Evolutionary conservation across 1,284 basidiomycete species (phyloP), one percentile per base, ranked within the genome.

Genomic region (Moesziomyces parantarcticus): DNA sequence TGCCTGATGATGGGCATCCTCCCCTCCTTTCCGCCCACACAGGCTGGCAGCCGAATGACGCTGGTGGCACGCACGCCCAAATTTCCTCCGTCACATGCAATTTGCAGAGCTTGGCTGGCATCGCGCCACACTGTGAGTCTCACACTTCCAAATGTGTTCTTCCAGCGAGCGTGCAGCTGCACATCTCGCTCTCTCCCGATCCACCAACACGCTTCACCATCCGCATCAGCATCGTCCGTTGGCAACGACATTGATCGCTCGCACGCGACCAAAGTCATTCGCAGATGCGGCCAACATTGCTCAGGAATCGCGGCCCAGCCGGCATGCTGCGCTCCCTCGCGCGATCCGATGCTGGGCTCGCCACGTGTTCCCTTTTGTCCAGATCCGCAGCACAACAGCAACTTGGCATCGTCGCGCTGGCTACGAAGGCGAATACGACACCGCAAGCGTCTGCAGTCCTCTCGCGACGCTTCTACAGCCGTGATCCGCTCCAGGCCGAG

Each of bases 401-500:
- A 3, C 40, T 50, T 41, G 11, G 34, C 22, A 13, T 29, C 10
- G 5, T 21, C 3, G 20, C 22, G 11, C 47, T 48, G 23, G 39
- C 47, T 7, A 45, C 23, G 18, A 25, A 40, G 11, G 5, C 23
- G 11, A 14, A 32, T 9, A 9, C 18, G 29, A 18, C 29, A 9
- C 21, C 10, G 13, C 40, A 16, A 4, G 9, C 51, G 9, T 20
- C n/a, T 10, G 49, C 44, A 1, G 7, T 39, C 23, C 52, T 61
- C 14, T 25, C 67, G 0, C 54, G 23, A 40, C 62, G 66, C 3
- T 52, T 41, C 54, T 79, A 79, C 25, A 59, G 63, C 32, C 66
- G 77, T 20, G 65, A 78, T 23, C 80, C 80, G n/a, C 58, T 66
- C 8, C 66, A 75, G 54, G 80, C 80, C 5, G 75, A 80, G 55